Evolutionary conservation across 129 eudicot genomes (phyloP).

Genomic region (Deinandra increscens): DNA sequence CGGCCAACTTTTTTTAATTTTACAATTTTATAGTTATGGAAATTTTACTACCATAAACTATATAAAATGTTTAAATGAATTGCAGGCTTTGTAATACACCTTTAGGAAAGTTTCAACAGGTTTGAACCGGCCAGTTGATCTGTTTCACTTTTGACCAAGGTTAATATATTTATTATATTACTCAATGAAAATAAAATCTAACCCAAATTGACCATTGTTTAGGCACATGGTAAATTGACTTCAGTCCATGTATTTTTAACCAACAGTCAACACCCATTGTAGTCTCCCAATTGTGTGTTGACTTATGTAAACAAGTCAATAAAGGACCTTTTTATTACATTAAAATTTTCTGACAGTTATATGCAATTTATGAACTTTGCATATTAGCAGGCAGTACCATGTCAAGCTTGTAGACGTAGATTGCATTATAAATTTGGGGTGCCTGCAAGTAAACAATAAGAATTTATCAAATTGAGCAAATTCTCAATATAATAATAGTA

Average conservation of each 20-base stretch:
- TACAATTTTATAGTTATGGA: not conserved
- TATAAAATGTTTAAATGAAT: not conserved
- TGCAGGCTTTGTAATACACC: not conserved
- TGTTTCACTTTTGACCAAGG: not conserved
- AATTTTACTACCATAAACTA: not conserved
- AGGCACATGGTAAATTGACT: not conserved
- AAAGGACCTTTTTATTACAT: not conserved
- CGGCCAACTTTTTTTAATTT: not conserved
- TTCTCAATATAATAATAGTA: not conserved
- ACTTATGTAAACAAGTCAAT: not conserved
- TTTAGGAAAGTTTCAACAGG: not conserved
- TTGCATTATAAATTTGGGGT: constrained; percentile 74
- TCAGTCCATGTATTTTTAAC: not conserved
- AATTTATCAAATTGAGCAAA: not conserved
- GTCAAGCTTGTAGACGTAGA: constrained; percentile 55
- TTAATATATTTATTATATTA: not conserved
- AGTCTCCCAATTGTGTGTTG: not conserved
- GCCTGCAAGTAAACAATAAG: constrained; percentile 52
- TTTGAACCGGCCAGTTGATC: not conserved
- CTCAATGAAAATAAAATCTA: not conserved
- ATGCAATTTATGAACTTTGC: not conserved
- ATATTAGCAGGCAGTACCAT: constrained; percentile 43
- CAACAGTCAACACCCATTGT: not conserved
- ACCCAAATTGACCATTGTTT: not conserved
- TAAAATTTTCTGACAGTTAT: not conserved